A percentile compares a stretch with the other conserved stretches of the same genome.
phyloP scores from a whole-genome alignment of 805 yeast species.

The Schwanniomyces pseudopolymorphus region DNA sequence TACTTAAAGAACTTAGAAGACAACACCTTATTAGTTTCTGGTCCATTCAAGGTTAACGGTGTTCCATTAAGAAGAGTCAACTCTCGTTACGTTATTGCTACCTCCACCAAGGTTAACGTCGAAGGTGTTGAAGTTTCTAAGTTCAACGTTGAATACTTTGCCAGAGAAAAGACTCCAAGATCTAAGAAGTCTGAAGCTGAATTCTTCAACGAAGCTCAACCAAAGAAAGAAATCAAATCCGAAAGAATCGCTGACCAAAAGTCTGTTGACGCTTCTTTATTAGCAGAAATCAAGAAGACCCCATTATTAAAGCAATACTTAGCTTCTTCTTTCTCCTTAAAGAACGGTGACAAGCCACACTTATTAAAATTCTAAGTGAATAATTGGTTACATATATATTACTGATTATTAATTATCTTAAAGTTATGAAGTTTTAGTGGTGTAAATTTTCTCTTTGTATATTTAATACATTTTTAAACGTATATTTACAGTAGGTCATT shows the following conservation, averaged over 20 bases:
- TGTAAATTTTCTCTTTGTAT: constrained; percentile 25
- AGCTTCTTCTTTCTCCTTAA: constrained; percentile 92
- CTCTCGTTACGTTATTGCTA: constrained; percentile 97
- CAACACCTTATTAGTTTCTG: constrained; percentile 94
- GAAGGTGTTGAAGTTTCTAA: constrained; percentile 81
- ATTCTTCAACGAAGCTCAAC: constrained; percentile 74
- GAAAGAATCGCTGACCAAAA: constrained; percentile 97
- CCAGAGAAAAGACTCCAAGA: constrained; percentile 87
- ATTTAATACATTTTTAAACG: constrained; percentile 25
- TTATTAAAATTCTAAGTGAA: constrained; percentile 80
- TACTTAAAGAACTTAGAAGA: constrained; percentile 96
- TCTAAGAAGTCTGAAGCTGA: constrained; percentile 86
- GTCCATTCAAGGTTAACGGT: constrained; percentile 99
- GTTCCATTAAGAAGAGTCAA: constrained; percentile 99
- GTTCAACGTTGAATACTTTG: constrained; percentile 93
- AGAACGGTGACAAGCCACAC: constrained; percentile 98
- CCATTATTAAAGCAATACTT: constrained; percentile 96
- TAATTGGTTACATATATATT: constrained; percentile 5
- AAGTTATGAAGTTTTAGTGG: constrained; percentile 12
- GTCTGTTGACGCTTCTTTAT: constrained; percentile 86
- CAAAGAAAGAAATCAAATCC: constrained; percentile 85
- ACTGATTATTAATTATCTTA: constrained; percentile 9
- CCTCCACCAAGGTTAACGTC: constrained; percentile 88
- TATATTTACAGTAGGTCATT: constrained; percentile 1
- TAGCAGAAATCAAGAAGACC: constrained; percentile 94